phyloP scores from a whole-genome alignment of 768 basidiomycete genomes.

The Calocera viscosa region DNA sequence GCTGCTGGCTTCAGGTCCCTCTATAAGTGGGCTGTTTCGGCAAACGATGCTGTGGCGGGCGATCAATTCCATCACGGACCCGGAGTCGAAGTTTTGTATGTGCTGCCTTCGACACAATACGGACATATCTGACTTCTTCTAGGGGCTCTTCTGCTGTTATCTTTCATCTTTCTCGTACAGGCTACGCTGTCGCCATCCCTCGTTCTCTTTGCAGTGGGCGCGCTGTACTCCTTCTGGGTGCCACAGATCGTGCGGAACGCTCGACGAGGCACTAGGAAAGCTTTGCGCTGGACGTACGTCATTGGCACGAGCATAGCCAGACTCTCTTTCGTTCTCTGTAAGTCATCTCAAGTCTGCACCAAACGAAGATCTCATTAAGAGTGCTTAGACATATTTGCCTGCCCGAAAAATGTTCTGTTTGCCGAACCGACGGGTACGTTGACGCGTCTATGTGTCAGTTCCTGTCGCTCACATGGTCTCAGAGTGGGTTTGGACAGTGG shows the following conservation, averaged over 20 bases:
- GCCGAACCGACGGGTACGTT: slow-evolving; percentile 57
- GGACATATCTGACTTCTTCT: background rate
- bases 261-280: slow-evolving; percentile 55
- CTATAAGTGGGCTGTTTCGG: slow-evolving; percentile 1
- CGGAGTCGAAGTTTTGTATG: slow-evolving; percentile 15
- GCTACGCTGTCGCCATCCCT: slow-evolving; percentile 57
- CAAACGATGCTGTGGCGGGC: background rate
- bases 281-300: slow-evolving; percentile 55
- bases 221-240: slow-evolving; percentile 72
- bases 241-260: slow-evolving; percentile 73
- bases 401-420: slow-evolving; percentile 77
- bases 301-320: slow-evolving; percentile 64
- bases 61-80: slow-evolving; percentile 9
- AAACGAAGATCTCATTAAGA: background rate
- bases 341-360: background rate
- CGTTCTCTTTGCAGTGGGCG: slow-evolving; percentile 50
- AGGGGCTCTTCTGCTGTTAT: slow-evolving; percentile 60
- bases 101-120: background rate
- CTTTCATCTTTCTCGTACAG: slow-evolving; percentile 59
- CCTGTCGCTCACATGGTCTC: background rate
- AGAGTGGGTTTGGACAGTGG: slow-evolving; percentile 58
- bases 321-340: slow-evolving; percentile 11
- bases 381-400: slow-evolving; percentile 61
- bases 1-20: background rate
- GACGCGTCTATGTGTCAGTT: background rate